phyloP scores from a whole-genome alignment of 2,329 filamentous ascomycete species.

The Colletotrichum sp. region DNA sequence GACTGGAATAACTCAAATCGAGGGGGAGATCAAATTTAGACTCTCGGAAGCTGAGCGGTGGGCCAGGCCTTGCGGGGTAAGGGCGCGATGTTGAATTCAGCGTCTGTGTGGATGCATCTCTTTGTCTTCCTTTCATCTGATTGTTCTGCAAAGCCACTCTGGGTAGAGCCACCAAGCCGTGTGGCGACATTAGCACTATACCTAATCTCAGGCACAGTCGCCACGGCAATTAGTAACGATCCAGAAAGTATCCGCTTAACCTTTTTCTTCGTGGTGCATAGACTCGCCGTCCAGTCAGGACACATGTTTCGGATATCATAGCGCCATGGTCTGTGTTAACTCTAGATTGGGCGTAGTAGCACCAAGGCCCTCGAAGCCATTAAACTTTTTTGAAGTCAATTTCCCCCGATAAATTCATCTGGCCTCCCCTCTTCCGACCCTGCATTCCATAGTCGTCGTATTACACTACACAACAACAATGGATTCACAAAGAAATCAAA shows the following conservation, averaged over 20 bases:
- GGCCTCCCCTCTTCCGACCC: neutral
- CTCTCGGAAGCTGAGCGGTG: neutral
- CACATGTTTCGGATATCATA: neutral
- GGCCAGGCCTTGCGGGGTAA: neutral
- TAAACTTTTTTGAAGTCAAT: neutral
- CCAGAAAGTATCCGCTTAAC: neutral
- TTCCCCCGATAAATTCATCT: neutral
- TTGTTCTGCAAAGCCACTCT: neutral
- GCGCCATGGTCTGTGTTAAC: neutral
- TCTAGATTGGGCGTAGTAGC: neutral
- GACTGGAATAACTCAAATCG: neutral
- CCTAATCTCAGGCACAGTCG: neutral
- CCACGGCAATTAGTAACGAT: neutral
- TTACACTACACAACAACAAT: neutral
- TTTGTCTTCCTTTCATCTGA: neutral
- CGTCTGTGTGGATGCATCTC: neutral
- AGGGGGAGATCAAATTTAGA: neutral
- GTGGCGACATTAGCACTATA: neutral
- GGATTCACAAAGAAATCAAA: neutral
- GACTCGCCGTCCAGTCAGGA: neutral
- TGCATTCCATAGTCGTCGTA: rapidly evolving
- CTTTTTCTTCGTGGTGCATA: neutral
- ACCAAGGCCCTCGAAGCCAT: neutral
- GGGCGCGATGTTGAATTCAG: neutral
- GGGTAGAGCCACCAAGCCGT: neutral